Conservation (phyloP, 495 filamentous ascomycete species). For the Viridothelium virens region DNA sequence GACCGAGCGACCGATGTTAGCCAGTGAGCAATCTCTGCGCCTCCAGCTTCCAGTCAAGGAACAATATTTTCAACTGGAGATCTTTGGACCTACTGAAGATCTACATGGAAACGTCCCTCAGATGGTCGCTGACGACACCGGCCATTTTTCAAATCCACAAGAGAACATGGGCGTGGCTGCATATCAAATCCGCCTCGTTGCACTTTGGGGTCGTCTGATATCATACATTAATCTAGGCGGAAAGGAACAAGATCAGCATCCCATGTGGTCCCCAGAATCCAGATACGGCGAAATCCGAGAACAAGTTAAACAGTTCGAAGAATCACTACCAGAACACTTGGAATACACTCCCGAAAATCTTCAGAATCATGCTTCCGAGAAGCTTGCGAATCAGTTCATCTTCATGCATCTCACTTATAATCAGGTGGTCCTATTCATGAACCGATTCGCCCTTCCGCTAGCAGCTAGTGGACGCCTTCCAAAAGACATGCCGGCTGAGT, state of each 20-base stretch:
- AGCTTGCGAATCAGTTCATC: slow-evolving; percentile 85
- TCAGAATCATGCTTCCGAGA: slow-evolving; percentile 71
- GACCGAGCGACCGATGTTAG: slow-evolving; percentile 86
- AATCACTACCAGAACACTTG: slow-evolving; percentile 60
- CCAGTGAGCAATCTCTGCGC: slow-evolving; percentile 78
- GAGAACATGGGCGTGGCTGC: slow-evolving; percentile 93
- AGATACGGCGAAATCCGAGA: slow-evolving; percentile 61
- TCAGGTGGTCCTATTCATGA: slow-evolving; percentile 84
- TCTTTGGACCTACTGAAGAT: slow-evolving; percentile 79
- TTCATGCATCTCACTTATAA: slow-evolving; percentile 85
- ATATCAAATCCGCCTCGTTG: slow-evolving; percentile 79
- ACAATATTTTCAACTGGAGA: slow-evolving; percentile 81
- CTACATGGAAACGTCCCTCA: slow-evolving; percentile 66
- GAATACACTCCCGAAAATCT: slow-evolving; percentile 76
- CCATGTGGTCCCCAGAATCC: slow-evolving; percentile 76
- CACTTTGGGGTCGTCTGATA: slow-evolving; percentile 84
- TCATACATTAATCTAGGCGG: slow-evolving; percentile 87
- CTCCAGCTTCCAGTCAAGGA: slow-evolving; percentile 89
- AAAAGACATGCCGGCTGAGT: slow-evolving; percentile 69
- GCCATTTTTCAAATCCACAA: slow-evolving; percentile 56
- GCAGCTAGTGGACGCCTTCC: slow-evolving; percentile 31
- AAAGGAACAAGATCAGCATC: slow-evolving; percentile 59
- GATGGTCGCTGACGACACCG: slow-evolving; percentile 53
- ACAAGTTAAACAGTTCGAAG: slow-evolving; percentile 62
- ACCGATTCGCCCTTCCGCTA: slow-evolving; percentile 70